phyloP scores from a whole-genome alignment of 2,329 filamentous ascomycete genomes.

The Penicillium crustosum region DNA sequence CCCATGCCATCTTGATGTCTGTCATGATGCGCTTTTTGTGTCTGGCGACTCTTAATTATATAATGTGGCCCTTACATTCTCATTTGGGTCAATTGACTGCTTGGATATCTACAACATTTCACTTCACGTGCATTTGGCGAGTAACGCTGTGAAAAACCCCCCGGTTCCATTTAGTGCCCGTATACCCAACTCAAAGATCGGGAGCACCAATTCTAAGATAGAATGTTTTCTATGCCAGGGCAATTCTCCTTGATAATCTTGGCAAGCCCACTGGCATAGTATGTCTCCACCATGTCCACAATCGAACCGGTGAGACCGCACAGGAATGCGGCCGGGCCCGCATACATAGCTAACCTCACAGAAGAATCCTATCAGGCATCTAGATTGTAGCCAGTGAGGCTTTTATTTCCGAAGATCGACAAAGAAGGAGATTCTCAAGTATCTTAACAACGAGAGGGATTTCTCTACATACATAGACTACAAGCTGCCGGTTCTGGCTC shows the following conservation, averaged over 20 bases:
- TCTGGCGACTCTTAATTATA: slow-evolving; percentile 11
- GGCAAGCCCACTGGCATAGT: slow-evolving; percentile 52
- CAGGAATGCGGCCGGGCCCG: slow-evolving; percentile 46
- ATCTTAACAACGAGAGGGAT: slow-evolving; percentile 52
- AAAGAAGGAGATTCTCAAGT: slow-evolving; percentile 54
- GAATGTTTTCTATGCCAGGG: slow-evolving; percentile 54
- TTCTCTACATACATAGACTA: slow-evolving; percentile 43
- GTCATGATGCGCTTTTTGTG: slow-evolving; percentile 4
- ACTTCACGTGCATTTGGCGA: not conserved
- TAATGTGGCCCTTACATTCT: slow-evolving; percentile 2
- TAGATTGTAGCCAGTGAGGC: slow-evolving; percentile 50
- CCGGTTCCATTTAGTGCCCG: slow-evolving; percentile 34
- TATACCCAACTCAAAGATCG: slow-evolving; percentile 51
- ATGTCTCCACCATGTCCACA: slow-evolving; percentile 61
- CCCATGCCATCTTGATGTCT: slow-evolving; percentile 13
- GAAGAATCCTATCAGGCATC: slow-evolving; percentile 51
- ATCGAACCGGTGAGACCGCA: slow-evolving; percentile 52
- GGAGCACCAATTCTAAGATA: slow-evolving; percentile 50
- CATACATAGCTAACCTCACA: slow-evolving; percentile 48
- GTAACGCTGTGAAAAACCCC: not conserved
- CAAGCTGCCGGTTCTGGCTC: slow-evolving; percentile 46
- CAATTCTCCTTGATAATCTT: slow-evolving; percentile 46
- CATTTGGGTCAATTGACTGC: not conserved
- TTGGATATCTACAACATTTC: not conserved
- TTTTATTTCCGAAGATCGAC: slow-evolving; percentile 50